Percentiles rank a stretch among this genome's conserved stretches.
phyloP scores from a whole-genome alignment of 352 stramenopile genomes.

The Phytophthora podocarpi region DNA sequence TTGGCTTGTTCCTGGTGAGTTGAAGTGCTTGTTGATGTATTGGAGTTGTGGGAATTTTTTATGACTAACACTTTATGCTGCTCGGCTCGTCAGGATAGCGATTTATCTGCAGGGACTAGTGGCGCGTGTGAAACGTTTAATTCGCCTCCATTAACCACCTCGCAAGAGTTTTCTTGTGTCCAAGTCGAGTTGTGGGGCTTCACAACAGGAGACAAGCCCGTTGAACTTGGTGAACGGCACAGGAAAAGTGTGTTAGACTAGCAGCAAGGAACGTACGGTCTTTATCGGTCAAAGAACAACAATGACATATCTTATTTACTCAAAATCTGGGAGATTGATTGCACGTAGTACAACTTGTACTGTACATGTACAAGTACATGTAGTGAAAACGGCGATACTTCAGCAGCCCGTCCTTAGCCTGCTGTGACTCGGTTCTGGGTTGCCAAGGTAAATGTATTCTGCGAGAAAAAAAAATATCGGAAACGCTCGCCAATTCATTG shows the following conservation, averaged over 20 bases:
- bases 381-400: slow-evolving; percentile 1
- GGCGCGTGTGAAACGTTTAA: slow-evolving; percentile 89
- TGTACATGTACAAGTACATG: no score
- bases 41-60: neutral
- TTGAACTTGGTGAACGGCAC: slow-evolving; percentile 36
- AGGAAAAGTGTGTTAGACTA: slow-evolving; percentile 79
- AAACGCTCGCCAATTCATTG: slow-evolving; percentile 19
- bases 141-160: slow-evolving; percentile 74
- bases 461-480: slow-evolving; percentile 8
- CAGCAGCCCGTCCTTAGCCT: neutral
- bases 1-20: slow-evolving; percentile 88
- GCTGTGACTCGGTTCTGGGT: neutral
- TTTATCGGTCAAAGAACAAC: slow-evolving; percentile 6
- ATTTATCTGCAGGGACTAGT: slow-evolving; percentile 84
- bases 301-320: slow-evolving; percentile 41
- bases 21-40: neutral
- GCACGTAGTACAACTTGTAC: slow-evolving; percentile 13
- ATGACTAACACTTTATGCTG: slow-evolving; percentile 6
- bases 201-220: slow-evolving; percentile 61
- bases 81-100: slow-evolving; percentile 63
- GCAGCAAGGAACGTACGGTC: slow-evolving; percentile 15
- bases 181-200: slow-evolving; percentile 90
- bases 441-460: slow-evolving; percentile 20
- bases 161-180: slow-evolving; percentile 81
- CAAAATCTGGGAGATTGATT: slow-evolving; percentile 21